Conservation (phyloP, 192 early-diverging fungal species). For the Coemansia sp. region DNA sequence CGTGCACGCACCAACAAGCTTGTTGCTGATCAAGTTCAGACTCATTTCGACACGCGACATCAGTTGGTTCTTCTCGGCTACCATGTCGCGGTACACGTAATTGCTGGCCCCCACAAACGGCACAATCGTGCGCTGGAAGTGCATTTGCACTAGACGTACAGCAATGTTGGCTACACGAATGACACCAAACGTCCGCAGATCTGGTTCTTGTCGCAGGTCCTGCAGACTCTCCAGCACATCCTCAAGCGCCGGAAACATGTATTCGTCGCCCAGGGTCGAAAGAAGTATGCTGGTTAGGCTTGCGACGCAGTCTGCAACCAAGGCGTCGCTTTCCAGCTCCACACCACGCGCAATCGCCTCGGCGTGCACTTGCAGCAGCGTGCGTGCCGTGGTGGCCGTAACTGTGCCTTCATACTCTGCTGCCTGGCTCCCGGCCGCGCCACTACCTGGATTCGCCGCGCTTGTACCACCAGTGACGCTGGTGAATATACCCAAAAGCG, state of each 20-base stretch:
- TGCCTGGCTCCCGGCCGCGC: not conserved
- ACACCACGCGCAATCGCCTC: slow-evolving; percentile 76
- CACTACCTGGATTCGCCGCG: not conserved
- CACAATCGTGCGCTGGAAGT: slow-evolving; percentile 44
- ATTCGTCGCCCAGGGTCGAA: slow-evolving; percentile 76
- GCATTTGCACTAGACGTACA: slow-evolving; percentile 33
- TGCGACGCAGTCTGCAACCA: slow-evolving; percentile 63
- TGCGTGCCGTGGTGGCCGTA: slow-evolving; percentile 22
- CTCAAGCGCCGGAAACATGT: slow-evolving; percentile 81
- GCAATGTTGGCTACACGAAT: slow-evolving; percentile 32
- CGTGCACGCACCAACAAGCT: slow-evolving; percentile 58
- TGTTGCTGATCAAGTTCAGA: slow-evolving; percentile 70
- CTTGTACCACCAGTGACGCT: slow-evolving; percentile 29
- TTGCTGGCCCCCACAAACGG: slow-evolving; percentile 44
- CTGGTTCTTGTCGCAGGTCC: slow-evolving; percentile 43
- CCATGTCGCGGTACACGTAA: slow-evolving; percentile 77
- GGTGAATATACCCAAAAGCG: slow-evolving; percentile 47
- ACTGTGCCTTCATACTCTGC: slow-evolving; percentile 18
- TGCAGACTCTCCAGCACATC: slow-evolving; percentile 50
- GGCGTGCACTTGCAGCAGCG: slow-evolving; percentile 67
- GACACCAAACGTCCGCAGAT: slow-evolving; percentile 23
- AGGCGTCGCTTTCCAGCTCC: slow-evolving; percentile 65
- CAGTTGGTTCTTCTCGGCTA: slow-evolving; percentile 83
- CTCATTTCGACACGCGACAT: slow-evolving; percentile 78
- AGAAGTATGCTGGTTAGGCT: slow-evolving; percentile 72